These are phyloP conservation scores for Cladosporium sp. DNA, from an alignment of 2,329 filamentous ascomycete genomes.

Conservation along the genomic window DNA sequence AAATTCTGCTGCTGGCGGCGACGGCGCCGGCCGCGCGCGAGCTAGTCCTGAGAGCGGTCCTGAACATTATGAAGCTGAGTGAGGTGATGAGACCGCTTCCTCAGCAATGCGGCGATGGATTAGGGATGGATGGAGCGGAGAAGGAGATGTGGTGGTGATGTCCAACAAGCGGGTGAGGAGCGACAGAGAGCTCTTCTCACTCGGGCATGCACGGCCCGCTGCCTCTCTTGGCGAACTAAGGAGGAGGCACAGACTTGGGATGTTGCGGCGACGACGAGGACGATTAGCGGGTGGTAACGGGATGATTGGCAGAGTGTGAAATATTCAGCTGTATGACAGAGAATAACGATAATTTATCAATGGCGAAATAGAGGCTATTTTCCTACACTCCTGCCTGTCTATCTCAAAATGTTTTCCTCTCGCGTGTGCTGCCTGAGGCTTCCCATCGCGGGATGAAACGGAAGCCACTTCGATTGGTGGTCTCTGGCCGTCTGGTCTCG, in stretches of 20 bases:
- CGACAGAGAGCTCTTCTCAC: conserved; percentile 7
- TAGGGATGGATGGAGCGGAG: conserved; percentile 23
- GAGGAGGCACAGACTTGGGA: conserved; percentile 3
- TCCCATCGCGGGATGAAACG: too few relatives aligned
- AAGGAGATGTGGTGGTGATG: conserved; percentile 20
- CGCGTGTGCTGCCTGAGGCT: too few relatives aligned
- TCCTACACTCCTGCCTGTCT: too few relatives aligned
- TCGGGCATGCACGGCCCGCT: neutral
- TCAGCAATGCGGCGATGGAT: conserved; percentile 22
- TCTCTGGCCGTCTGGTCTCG: too few relatives aligned
- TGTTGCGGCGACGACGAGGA: conserved; percentile 2
- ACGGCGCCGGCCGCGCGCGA: conserved; percentile 90
- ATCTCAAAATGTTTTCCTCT: too few relatives aligned
- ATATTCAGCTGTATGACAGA: too few relatives aligned
- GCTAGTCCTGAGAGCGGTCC: conserved; percentile 96
- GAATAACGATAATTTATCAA: too few relatives aligned
- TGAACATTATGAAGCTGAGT: conserved; percentile 71
- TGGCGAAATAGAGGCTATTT: too few relatives aligned
- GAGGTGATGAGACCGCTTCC: conserved; percentile 26
- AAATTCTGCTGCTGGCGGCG: conserved; percentile 86
- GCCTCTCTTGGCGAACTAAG: conserved; percentile 4
- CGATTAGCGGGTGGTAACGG: conserved; percentile 2
- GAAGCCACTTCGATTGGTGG: too few relatives aligned
- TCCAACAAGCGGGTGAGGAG: conserved; percentile 13
- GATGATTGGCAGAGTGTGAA: too few relatives aligned